Percentiles rank a stretch among this genome's conserved stretches.
phyloP scores from a whole-genome alignment of 495 filamentous ascomycete genomes.

The Bryoglossum gracile region DNA sequence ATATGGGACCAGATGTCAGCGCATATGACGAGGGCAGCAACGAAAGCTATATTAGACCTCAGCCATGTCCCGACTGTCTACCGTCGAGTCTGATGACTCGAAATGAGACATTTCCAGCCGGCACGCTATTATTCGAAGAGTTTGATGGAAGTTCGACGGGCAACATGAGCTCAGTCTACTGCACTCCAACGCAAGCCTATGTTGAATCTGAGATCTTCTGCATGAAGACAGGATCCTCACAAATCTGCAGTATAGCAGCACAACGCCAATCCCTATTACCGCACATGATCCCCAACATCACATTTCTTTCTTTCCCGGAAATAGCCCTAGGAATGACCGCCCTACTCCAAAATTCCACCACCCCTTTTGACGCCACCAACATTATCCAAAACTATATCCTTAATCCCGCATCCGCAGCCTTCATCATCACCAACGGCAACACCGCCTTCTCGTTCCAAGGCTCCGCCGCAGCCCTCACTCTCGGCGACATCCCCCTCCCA shows the following conservation, averaged over 20 bases:
- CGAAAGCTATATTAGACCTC: background rate
- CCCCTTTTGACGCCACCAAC: background rate
- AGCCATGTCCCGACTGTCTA: slow-evolving; percentile 16
- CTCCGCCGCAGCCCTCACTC: background rate
- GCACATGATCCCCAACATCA: slow-evolving; percentile 12
- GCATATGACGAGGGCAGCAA: background rate
- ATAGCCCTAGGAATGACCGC: slow-evolving; percentile 6
- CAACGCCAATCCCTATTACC: slow-evolving; percentile 15
- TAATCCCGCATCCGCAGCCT: background rate
- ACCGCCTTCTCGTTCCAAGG: background rate
- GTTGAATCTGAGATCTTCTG: slow-evolving; percentile 14
- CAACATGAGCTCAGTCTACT: slow-evolving; percentile 12
- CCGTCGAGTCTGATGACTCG: background rate
- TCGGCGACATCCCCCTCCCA: background rate
- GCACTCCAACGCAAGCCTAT: slow-evolving; percentile 15
- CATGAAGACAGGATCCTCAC: background rate
- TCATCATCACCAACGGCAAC: background rate
- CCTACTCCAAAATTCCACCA: slow-evolving; percentile 13
- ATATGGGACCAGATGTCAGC: slow-evolving; percentile 11
- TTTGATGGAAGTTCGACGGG: slow-evolving; percentile 6
- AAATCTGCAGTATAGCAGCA: slow-evolving; percentile 12
- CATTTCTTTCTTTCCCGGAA: slow-evolving; percentile 11
- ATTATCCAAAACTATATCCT: slow-evolving; percentile 17
- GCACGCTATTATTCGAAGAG: slow-evolving; percentile 16
- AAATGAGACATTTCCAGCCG: slow-evolving; percentile 7